These are phyloP conservation scores for Fonsecaea pedrosoi DNA, from an alignment of 2,329 filamentous ascomycete genomes.

Conservation along the genomic window DNA sequence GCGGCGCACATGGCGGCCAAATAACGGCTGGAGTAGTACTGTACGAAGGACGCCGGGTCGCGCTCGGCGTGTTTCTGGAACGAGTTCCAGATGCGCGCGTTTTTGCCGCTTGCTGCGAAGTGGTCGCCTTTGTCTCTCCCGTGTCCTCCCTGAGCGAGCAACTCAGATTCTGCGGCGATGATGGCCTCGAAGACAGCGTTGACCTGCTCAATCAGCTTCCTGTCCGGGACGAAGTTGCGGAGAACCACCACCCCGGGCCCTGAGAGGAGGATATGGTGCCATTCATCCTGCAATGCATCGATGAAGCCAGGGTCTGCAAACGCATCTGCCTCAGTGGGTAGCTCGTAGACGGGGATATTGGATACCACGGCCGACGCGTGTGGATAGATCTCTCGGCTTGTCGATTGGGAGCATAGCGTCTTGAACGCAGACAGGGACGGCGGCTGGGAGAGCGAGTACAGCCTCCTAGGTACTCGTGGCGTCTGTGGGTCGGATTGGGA, in stretches of 20 bases:
- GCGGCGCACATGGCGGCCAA: constrained; percentile 59
- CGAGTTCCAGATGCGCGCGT: constrained; percentile 71
- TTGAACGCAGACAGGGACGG: constrained; percentile 55
- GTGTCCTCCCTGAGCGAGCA: constrained; percentile 47
- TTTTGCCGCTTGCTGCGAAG: constrained; percentile 63
- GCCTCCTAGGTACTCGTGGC: constrained; percentile 21
- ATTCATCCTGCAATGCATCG: constrained; percentile 63
- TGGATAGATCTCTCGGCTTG: constrained; percentile 53
- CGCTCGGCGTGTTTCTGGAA: constrained; percentile 65
- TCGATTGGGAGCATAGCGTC: constrained; percentile 52
- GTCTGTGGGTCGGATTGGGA: neutral
- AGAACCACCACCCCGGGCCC: constrained; percentile 68
- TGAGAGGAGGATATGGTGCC: constrained; percentile 62
- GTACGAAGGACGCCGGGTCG: constrained; percentile 60
- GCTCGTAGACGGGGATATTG: constrained; percentile 65
- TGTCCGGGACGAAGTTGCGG: constrained; percentile 57
- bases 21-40: constrained; percentile 68
- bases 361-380: constrained; percentile 53
- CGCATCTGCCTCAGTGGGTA: constrained; percentile 41
- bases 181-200: constrained; percentile 59
- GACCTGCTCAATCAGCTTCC: constrained; percentile 53
- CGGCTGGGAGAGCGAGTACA: constrained; percentile 37
- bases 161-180: constrained; percentile 54
- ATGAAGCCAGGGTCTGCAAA: constrained; percentile 43
- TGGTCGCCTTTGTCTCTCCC: constrained; percentile 59